Percentiles rank a stretch among this genome's conserved stretches.
phyloP scores from a whole-genome alignment of 108 stramenopile species.

The Fistulifera pelliculosa region DNA sequence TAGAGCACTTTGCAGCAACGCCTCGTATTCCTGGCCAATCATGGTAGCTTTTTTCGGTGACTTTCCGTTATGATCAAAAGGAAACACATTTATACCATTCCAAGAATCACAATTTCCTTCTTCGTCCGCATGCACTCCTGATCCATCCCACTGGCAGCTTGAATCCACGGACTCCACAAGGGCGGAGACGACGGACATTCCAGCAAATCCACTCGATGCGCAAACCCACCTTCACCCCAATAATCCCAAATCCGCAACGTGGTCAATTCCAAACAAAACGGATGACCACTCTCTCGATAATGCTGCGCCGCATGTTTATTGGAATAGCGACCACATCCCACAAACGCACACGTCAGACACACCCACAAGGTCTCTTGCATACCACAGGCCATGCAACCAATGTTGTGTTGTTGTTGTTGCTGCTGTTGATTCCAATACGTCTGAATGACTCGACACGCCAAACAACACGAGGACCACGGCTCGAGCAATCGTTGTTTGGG shows the following conservation, averaged over 20 bases:
- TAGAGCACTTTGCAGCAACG: slow-evolving; percentile 77
- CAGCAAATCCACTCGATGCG: slow-evolving; percentile 76
- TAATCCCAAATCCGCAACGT: slow-evolving; percentile 96
- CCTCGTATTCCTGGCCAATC: slow-evolving; percentile 84
- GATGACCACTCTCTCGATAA: slow-evolving; percentile 73
- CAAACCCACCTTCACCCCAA: slow-evolving; percentile 56
- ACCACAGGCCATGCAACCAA: slow-evolving; percentile 65
- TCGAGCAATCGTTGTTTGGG: slow-evolving; percentile 43
- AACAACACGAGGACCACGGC: slow-evolving; percentile 62
- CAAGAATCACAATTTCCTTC: neutral
- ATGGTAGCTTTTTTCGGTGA: slow-evolving; percentile 72
- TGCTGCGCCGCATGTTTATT: slow-evolving; percentile 81
- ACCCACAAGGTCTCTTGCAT: slow-evolving; percentile 84
- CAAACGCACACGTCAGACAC: slow-evolving; percentile 89
- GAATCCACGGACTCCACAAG: slow-evolving; percentile 20
- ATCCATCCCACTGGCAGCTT: neutral
- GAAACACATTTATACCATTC: too few relatives aligned
- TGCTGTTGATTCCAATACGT: slow-evolving; percentile 28
- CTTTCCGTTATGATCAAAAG: slow-evolving; percentile 9
- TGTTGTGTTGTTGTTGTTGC: slow-evolving; percentile 5
- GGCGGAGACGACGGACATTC: slow-evolving; percentile 61
- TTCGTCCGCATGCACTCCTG: neutral
- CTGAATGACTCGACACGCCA: slow-evolving; percentile 57
- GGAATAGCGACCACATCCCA: slow-evolving; percentile 93
- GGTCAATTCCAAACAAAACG: slow-evolving; percentile 88